Evolutionary conservation across 2,329 filamentous ascomycete species (phyloP), one percentile per base, ranked within the genome.

Genomic region (Colletotrichum tropicale): DNA sequence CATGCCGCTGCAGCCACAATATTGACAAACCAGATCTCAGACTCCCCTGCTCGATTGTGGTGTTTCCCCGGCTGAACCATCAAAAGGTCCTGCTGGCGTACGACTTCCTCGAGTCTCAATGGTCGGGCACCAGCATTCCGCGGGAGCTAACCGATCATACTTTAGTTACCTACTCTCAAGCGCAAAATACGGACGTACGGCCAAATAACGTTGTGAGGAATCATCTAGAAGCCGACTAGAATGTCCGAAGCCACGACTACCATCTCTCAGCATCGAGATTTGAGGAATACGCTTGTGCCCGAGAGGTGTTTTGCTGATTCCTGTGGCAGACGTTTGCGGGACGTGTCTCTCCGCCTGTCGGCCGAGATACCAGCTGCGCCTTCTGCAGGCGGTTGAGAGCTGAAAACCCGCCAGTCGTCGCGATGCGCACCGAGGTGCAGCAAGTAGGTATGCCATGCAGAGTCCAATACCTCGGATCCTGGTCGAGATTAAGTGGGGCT

Each of bases 1-100:
- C 9, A 65, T 38, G 34, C 43, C 55, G 56, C 70, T 65, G 58
- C 28, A 73, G 74, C 48, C 74, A 67, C 74, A 69, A 36, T 60
- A 38, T 16, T 32, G 64, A 68, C 62, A 16, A n/a, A 52, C 48
- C 8, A 69, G 70, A 73, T 73, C 30, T 32, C 15, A 58, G 26
- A 26, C 58, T 60, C 43, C 4, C 24, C 26, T 10, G 26, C 32
- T n/a, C 43, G 34, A 65, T 73, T 34, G n/a, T 28, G 21, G 43
- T 32, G 15, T 34, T 28, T 65, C 28, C 43, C 38, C 36, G 21
- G 60, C 58, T 43, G 70, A 61, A 24, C 16, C 24, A 30, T 18
- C 13, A 36, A 48, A 26, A 24, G 15, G 36, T 24, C 60, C 61
- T 26, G 18, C 48, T 24, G 8, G n/a, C 55, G 43, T 52, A 21